These are phyloP conservation scores for Tricholoma sp. DNA, from an alignment of 768 basidiomycete species.

Conservation along the genomic window DNA sequence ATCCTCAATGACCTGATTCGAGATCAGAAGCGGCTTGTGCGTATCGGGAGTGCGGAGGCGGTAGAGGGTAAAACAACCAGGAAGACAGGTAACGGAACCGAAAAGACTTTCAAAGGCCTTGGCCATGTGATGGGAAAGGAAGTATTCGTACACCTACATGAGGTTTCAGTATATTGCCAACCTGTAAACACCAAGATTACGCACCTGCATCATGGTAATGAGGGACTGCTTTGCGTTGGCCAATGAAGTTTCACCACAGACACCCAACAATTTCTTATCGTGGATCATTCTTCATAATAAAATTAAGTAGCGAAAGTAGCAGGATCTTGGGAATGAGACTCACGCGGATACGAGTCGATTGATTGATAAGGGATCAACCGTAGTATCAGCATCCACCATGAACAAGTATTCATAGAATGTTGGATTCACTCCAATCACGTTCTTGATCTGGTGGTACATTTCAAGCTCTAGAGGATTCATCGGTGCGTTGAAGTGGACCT, in stretches of 20 bases:
- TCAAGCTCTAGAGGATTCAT: slow-evolving; percentile 98
- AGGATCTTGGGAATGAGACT: slow-evolving; percentile 26
- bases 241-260: slow-evolving; percentile 92
- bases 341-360: slow-evolving; percentile 93
- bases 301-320: slow-evolving; percentile 1
- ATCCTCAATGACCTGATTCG: slow-evolving; percentile 85
- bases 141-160: slow-evolving; percentile 91
- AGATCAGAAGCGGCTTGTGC: slow-evolving; percentile 90
- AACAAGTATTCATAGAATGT: slow-evolving; percentile 96
- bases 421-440: slow-evolving; percentile 98
- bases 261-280: slow-evolving; percentile 90
- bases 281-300: slow-evolving; percentile 78
- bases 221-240: slow-evolving; percentile 93
- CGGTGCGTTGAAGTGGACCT: slow-evolving; percentile 95
- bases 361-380: slow-evolving; percentile 80
- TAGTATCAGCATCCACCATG: slow-evolving; percentile 94
- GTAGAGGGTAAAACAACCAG: slow-evolving; percentile 98
- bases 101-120: slow-evolving; percentile 98
- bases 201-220: slow-evolving; percentile 94
- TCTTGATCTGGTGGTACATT: slow-evolving; percentile 99
- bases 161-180: not conserved
- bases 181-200: slow-evolving; percentile 9
- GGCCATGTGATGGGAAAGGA: slow-evolving; percentile 97
- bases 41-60: slow-evolving; percentile 92
- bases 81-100: slow-evolving; percentile 96